phyloP scores from a whole-genome alignment of 352 stramenopile genomes.

The Phytophthora colocasiae region DNA sequence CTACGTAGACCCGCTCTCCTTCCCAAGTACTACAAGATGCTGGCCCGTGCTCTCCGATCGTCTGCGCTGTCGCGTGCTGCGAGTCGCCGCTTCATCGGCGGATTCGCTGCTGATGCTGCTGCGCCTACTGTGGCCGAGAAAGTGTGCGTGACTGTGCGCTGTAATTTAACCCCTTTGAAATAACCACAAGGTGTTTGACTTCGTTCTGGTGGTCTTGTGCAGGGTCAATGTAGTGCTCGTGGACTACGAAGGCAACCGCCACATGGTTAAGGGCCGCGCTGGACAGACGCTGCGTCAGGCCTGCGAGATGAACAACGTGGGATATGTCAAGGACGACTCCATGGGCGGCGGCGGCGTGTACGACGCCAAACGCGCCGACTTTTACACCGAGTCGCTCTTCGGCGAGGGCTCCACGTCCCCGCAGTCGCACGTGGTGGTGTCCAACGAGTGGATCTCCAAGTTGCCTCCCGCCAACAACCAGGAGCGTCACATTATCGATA shows the following conservation, averaged over 20 bases:
- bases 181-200: not conserved
- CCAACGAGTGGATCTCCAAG: slow-evolving; percentile 90
- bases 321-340: slow-evolving; percentile 88
- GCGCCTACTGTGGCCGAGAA: slow-evolving; percentile 63
- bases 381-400: slow-evolving; percentile 91
- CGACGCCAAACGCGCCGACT: slow-evolving; percentile 71
- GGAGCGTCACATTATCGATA: slow-evolving; percentile 81
- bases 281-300: slow-evolving; percentile 86
- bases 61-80: slow-evolving; percentile 36
- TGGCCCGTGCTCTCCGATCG: slow-evolving; percentile 49
- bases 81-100: slow-evolving; percentile 62
- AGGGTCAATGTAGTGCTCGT: slow-evolving; percentile 88
- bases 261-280: slow-evolving; percentile 81
- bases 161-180: not conserved
- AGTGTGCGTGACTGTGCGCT: slow-evolving; percentile 46
- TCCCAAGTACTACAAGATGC: slow-evolving; percentile 39
- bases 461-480: slow-evolving; percentile 69
- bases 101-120: slow-evolving; percentile 47
- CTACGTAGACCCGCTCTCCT: slow-evolving; percentile 8
- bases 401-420: slow-evolving; percentile 83
- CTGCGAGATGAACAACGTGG: slow-evolving; percentile 81
- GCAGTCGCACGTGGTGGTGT: slow-evolving; percentile 88
- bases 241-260: slow-evolving; percentile 89
- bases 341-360: slow-evolving; percentile 76
- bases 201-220: slow-evolving; percentile 27